Conservation (phyloP, 768 basidiomycete genomes). For the Pleurotus cornucopiae region DNA sequence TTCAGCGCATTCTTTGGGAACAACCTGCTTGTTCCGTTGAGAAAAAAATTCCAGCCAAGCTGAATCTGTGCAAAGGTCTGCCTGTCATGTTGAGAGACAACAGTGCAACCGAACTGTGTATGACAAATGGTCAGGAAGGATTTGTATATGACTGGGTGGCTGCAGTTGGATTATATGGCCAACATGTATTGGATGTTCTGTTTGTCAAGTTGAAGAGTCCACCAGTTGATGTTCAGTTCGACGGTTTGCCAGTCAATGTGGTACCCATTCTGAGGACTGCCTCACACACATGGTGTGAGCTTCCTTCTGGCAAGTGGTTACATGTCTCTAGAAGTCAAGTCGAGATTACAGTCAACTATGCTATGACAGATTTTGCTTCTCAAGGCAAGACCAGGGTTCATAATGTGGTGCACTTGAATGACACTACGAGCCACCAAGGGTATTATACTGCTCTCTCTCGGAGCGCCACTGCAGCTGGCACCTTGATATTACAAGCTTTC, state of each 20-base stretch:
- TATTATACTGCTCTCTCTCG: slow-evolving; percentile 28
- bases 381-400: slow-evolving; percentile 25
- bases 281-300: slow-evolving; percentile 3
- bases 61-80: slow-evolving; percentile 26
- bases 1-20: too few relatives aligned
- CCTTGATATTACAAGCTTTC: slow-evolving; percentile 23
- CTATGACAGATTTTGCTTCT: slow-evolving; percentile 30
- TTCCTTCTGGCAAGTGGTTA: slow-evolving; percentile 13
- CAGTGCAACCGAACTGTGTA: slow-evolving; percentile 25
- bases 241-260: slow-evolving; percentile 14
- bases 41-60: slow-evolving; percentile 20
- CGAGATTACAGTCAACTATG: slow-evolving; percentile 22
- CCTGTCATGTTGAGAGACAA: slow-evolving; percentile 29
- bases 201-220: slow-evolving; percentile 12
- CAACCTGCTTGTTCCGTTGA: too few relatives aligned
- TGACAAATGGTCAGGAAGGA: slow-evolving; percentile 12
- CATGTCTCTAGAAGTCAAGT: slow-evolving; percentile 20
- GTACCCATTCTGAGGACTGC: slow-evolving; percentile 14
- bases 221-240: slow-evolving; percentile 8
- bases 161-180: neutral
- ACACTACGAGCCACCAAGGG: slow-evolving; percentile 18
- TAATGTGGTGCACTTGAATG: slow-evolving; percentile 23
- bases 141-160: slow-evolving; percentile 5
- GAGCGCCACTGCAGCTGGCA: slow-evolving; percentile 16
- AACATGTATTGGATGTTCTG: slow-evolving; percentile 9